phyloP scores from a whole-genome alignment of 2,329 filamentous ascomycete species.

The Magnaporthiopsis incrustans region DNA sequence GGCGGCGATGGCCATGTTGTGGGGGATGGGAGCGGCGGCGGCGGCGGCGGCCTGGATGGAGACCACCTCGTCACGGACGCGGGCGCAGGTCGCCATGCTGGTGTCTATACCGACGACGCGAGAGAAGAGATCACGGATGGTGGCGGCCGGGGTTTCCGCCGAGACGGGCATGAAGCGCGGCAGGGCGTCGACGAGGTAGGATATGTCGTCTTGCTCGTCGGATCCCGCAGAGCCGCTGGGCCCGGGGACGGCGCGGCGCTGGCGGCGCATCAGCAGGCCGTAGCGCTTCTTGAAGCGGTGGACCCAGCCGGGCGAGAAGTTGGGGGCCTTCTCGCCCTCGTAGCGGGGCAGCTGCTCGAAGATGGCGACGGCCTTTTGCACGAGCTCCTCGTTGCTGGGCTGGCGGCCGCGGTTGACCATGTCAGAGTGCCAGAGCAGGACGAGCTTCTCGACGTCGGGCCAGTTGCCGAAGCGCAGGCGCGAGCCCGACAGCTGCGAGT shows the following conservation, averaged over 20 bases:
- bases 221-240: constrained; percentile 23
- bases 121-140: constrained; percentile 49
- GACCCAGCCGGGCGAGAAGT: constrained; percentile 58
- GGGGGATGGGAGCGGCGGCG: constrained; percentile 8
- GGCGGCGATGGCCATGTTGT: constrained; percentile 5
- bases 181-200: constrained; percentile 52
- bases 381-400: constrained; percentile 54
- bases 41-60: constrained; percentile 28
- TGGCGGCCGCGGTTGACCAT: constrained; percentile 44
- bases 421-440: constrained; percentile 47
- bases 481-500: constrained; percentile 54
- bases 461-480: constrained; percentile 56
- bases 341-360: constrained; percentile 52
- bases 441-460: constrained; percentile 54
- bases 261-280: constrained; percentile 46
- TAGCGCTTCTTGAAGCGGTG: constrained; percentile 58
- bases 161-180: constrained; percentile 51
- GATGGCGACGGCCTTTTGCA: constrained; percentile 53
- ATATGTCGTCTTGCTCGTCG: constrained; percentile 37
- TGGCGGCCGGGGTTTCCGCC: constrained; percentile 49
- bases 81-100: constrained; percentile 43
- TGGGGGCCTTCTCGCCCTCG: constrained; percentile 50
- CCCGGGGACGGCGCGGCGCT: constrained; percentile 36
- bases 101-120: constrained; percentile 48
- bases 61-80: constrained; percentile 48